Base-by-base conservation (phyloP, 331 rosid genomes). In the Dryas integrifolia region DNA sequence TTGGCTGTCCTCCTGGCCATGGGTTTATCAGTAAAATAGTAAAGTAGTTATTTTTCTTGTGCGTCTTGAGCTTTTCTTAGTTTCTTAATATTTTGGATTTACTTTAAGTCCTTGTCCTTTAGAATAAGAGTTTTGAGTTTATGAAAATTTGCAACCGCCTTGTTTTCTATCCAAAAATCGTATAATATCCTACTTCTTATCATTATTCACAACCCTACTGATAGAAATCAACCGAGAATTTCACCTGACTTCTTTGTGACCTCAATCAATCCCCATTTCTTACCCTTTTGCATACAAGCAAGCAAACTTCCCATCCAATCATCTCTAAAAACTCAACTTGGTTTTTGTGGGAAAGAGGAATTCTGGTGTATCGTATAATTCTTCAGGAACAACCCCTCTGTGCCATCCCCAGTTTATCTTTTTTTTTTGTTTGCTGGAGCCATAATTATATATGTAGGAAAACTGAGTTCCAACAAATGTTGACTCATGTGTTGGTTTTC, bases 161-260 rank as follows among this genome's bases (percentile, higher is more conserved):
- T 30, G 35, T 24, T 57, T 57, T 57, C 5, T 1, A 57, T 57
- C 40, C 40, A 24, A 57, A 57, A 57, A 57, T 11, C 62, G 2
- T 57, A 56, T 56, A 30, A 30, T 30, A 30, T 30, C 35, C 35
- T 30, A 30, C 46, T 60, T 6, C 5, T 8, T 38, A 60, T 35
- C 65, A 60, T 45, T 46, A 14, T 51, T 50, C 50, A 69, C 62
- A 39, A 57, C 16, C 75, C 30, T 65, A 15, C 40, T 60, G 12
- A 38, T 38, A 14, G 5, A 38, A 7, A 14, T 15, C 66, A 60
- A 35, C 21, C 15, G 45, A 30, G 35, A 30, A 30, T 30, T 30
- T 30, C 35, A 12, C 40, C 45, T 13, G 5, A 59, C 13, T 2
- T 59, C 45, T 2, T 35, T 30, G 65, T 59, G 65, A 5, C 35